A percentile compares a stretch with the other conserved stretches of the same genome.
phyloP scores from a whole-genome alignment of 768 basidiomycete species.

The Thelephora ganbajun region DNA sequence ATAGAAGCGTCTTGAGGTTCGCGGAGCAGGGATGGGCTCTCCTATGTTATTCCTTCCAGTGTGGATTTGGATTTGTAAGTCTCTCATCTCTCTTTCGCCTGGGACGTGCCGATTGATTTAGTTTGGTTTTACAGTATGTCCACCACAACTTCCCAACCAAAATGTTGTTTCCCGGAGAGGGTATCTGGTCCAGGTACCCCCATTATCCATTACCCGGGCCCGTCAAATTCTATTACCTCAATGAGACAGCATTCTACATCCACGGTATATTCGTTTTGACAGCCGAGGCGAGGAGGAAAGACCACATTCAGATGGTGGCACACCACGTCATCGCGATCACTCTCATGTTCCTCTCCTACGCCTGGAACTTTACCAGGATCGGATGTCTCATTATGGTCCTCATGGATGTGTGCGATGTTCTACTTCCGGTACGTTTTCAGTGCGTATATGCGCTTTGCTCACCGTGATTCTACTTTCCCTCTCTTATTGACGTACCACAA shows the following conservation, averaged over 20 bases:
- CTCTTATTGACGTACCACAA: neutral
- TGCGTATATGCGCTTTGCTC: neutral
- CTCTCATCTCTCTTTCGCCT: constrained; percentile 5
- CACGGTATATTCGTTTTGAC: constrained; percentile 90
- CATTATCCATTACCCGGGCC: constrained; percentile 67
- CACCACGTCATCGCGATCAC: constrained; percentile 86
- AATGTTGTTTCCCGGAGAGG: constrained; percentile 42
- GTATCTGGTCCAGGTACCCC: constrained; percentile 71
- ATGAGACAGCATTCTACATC: constrained; percentile 76
- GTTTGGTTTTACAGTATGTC: constrained; percentile 49
- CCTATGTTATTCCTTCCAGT: constrained; percentile 67
- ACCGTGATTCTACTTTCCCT: constrained; percentile 5
- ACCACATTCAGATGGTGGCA: constrained; percentile 91
- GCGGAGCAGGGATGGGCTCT: constrained; percentile 92
- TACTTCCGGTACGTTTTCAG: constrained; percentile 59
- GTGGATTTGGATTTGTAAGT: constrained; percentile 73
- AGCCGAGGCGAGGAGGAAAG: constrained; percentile 83
- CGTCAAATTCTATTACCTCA: constrained; percentile 82
- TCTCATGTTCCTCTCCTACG: constrained; percentile 69
- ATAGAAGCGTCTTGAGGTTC: constrained; percentile 70
- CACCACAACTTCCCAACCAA: constrained; percentile 57
- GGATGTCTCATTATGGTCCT: constrained; percentile 83
- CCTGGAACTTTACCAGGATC: constrained; percentile 72
- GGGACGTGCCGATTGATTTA: constrained; percentile 4
- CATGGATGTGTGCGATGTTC: constrained; percentile 92